Evolutionary conservation across 2,329 filamentous ascomycete species (phyloP).

Genomic region (Colletotrichum orbiculare): DNA sequence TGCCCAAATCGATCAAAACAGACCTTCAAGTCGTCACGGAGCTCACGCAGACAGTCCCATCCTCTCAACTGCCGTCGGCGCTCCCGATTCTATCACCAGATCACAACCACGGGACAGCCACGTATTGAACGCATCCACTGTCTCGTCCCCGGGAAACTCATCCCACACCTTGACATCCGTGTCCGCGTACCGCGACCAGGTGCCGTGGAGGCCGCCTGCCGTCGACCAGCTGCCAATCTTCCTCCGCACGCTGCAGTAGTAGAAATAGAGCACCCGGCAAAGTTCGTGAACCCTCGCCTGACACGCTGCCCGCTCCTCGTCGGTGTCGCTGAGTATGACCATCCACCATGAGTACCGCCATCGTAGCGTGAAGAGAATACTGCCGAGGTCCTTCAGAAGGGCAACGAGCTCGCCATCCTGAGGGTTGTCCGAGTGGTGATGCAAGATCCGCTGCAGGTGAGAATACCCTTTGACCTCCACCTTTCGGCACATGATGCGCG

Average conservation of each 20-base stretch:
- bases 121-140: conserved; percentile 49
- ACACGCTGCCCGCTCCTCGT: conserved; percentile 51
- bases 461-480: conserved; percentile 57
- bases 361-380: conserved; percentile 50
- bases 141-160: conserved; percentile 52
- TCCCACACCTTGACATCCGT: conserved; percentile 52
- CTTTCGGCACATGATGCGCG: conserved; percentile 57
- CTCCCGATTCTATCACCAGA: conserved; percentile 52
- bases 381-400: conserved; percentile 27
- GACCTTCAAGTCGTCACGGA: too few relatives aligned
- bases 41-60: conserved; percentile 7
- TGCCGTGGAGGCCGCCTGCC: conserved; percentile 47
- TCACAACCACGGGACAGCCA: conserved; percentile 53
- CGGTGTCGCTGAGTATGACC: conserved; percentile 48
- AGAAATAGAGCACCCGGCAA: conserved; percentile 57
- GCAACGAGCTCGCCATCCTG: conserved; percentile 44
- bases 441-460: conserved; percentile 50
- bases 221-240: conserved; percentile 53
- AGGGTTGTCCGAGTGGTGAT: conserved; percentile 10
- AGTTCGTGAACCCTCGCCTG: conserved; percentile 52
- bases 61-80: conserved; percentile 37
- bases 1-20: too few relatives aligned
- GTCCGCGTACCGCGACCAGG: conserved; percentile 54
- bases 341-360: conserved; percentile 59
- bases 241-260: conserved; percentile 54